phyloP scores from a whole-genome alignment of 2,329 filamentous ascomycete genomes.

The Arthrinium phaeospermum region DNA sequence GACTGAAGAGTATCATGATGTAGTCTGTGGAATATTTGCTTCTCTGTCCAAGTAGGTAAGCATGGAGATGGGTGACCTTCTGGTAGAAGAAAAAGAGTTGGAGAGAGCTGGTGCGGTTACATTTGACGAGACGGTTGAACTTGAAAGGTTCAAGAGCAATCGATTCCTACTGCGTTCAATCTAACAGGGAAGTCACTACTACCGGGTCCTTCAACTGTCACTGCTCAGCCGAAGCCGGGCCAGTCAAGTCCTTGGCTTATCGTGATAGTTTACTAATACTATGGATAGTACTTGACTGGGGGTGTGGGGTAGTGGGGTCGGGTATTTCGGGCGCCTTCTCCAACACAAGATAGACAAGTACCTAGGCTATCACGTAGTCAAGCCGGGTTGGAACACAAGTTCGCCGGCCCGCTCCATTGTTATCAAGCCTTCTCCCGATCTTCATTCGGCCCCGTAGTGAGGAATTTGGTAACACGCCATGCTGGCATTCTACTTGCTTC shows the following conservation, averaged over 20 bases:
- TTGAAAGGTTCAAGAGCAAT: background rate
- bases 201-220: background rate
- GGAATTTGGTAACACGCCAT: background rate
- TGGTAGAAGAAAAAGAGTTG: background rate
- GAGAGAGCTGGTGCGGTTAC: background rate
- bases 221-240: background rate
- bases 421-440: background rate
- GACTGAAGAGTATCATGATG: constrained; percentile 9
- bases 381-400: background rate
- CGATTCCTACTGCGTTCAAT: background rate
- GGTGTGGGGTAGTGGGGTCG: constrained; percentile 7
- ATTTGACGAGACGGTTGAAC: background rate
- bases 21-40: background rate
- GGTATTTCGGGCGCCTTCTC: background rate
- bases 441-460: background rate
- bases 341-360: background rate
- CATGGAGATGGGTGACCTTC: background rate
- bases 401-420: background rate
- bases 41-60: background rate
- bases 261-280: constrained; percentile 15
- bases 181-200: background rate
- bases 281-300: background rate
- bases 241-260: constrained; percentile 8
- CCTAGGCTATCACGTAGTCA: background rate
- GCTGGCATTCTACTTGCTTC: background rate